A percentile compares a stretch with the other conserved stretches of the same genome.
Conservation (phyloP, 2,329 filamentous ascomycete genomes). For the Colletotrichum tropicale region DNA sequence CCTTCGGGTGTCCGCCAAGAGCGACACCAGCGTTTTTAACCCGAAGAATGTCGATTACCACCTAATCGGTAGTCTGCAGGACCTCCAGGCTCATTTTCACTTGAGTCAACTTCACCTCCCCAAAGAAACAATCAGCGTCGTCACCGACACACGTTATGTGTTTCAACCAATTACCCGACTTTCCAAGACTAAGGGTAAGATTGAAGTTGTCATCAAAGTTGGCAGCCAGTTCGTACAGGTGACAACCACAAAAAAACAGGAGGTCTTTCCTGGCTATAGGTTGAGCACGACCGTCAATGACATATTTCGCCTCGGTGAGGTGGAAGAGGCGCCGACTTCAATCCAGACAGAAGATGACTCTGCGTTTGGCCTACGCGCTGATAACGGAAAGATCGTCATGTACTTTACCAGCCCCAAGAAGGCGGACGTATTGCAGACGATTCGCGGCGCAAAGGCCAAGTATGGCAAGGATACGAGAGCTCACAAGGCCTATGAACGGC, state of each 20-base stretch:
- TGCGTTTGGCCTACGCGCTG: conserved; percentile 69
- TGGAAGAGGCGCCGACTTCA: conserved; percentile 69
- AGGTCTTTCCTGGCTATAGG: conserved; percentile 66
- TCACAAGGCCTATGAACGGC: conserved; percentile 66
- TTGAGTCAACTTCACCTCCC: conserved; percentile 69
- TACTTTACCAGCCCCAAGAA: conserved; percentile 73
- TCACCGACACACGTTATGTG: conserved; percentile 68
- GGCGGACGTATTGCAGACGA: conserved; percentile 65
- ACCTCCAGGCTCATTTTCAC: conserved; percentile 70
- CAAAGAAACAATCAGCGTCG: conserved; percentile 72
- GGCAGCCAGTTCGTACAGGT: conserved; percentile 74
- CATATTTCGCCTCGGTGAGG: conserved; percentile 70
- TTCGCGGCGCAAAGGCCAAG: conserved; percentile 67
- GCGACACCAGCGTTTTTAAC: conserved; percentile 67
- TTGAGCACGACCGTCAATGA: conserved; percentile 71
- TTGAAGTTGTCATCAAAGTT: conserved; percentile 72
- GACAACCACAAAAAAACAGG: conserved; percentile 71
- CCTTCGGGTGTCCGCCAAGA: conserved; percentile 65
- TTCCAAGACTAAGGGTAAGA: conserved; percentile 73
- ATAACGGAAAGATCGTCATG: conserved; percentile 74
- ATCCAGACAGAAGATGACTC: conserved; percentile 70
- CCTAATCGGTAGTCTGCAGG: conserved; percentile 67
- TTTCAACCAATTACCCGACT: conserved; percentile 69
- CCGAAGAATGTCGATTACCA: conserved; percentile 70
- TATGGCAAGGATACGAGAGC: conserved; percentile 66